These are phyloP conservation scores for Nannizzia gypsea DNA, from an alignment of 2,329 filamentous ascomycete genomes.

Conservation along the genomic window DNA sequence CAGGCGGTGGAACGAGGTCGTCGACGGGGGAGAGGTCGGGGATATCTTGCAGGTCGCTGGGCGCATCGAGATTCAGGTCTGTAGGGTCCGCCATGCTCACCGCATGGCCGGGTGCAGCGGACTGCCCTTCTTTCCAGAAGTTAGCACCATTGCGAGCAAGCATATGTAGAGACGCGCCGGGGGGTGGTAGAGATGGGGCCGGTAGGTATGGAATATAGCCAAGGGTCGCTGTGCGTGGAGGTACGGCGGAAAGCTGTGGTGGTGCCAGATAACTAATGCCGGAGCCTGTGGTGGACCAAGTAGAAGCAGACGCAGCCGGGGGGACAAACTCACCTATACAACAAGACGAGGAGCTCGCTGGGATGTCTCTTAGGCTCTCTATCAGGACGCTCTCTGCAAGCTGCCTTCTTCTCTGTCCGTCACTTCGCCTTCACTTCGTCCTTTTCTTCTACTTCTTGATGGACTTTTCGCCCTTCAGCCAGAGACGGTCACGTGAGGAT, in stretches of 20 bases:
- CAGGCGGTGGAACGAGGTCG: slow-evolving; percentile 32
- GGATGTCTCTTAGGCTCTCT: not conserved
- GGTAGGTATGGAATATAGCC: not conserved
- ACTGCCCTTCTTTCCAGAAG: slow-evolving; percentile 2
- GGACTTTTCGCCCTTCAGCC: not conserved
- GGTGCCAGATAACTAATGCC: not conserved
- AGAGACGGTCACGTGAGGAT: not conserved
- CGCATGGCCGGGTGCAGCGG: slow-evolving; percentile 8
- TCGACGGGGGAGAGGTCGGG: slow-evolving; percentile 29
- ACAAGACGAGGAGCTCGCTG: not conserved
- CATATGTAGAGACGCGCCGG: not conserved
- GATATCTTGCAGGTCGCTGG: slow-evolving; percentile 36
- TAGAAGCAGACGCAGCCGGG: not conserved
- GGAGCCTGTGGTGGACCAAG: not conserved
- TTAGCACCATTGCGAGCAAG: slow-evolving; percentile 6
- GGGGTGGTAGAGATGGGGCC: not conserved
- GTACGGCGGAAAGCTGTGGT: slow-evolving; percentile 2
- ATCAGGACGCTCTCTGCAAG: not conserved
- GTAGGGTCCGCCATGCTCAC: slow-evolving; percentile 31
- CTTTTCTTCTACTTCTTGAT: not conserved
- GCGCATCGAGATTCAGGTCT: slow-evolving; percentile 35
- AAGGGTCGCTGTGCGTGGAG: slow-evolving; percentile 6
- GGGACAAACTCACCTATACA: not conserved
- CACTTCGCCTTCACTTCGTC: not conserved
- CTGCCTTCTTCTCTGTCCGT: not conserved